Base-by-base conservation (phyloP, 139 green algal species). In the Haematococcus sp. region DNA sequence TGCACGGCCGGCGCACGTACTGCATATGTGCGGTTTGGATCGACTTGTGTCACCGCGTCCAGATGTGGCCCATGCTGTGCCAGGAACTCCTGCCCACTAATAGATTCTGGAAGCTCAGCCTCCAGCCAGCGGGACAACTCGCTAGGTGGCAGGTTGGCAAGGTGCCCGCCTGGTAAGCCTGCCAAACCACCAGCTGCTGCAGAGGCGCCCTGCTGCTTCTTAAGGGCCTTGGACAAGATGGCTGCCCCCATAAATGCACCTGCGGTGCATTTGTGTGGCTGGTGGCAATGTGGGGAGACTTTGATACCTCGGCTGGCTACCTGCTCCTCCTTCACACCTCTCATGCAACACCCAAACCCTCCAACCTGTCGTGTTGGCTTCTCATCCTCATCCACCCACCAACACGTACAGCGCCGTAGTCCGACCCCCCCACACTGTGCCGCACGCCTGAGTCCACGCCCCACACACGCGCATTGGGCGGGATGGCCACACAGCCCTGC, bases 321-420 rank as follows among this genome's bases (percentile, higher is more conserved):
- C n/a, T n/a, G n/a, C n/a, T n/a, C n/a, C n/a, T n/a, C n/a, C n/a
- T n/a, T n/a, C n/a, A n/a, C n/a, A n/a, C n/a, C n/a, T n/a, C n/a
- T n/a, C n/a, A n/a, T n/a, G n/a, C n/a, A n/a, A n/a, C n/a, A n/a
- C n/a, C n/a, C n/a, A n/a, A n/a, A n/a, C n/a, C n/a, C n/a, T n/a
- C n/a, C n/a, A n/a, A n/a, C n/a, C n/a, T n/a, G n/a, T n/a, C n/a
- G n/a, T n/a, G n/a, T n/a, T n/a, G n/a, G n/a, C n/a, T n/a, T n/a
- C n/a, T n/a, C n/a, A n/a, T 49, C 40, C 7, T 7, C 92, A 96
- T 98, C 87, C 98, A 98, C 3, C 94, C 84, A 2, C 80, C 94
- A 2, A 87, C 82, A 0, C 94, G 84, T 55, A 98, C 94, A 22
- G 75, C 83, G 25, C 80, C 83, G 71, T 98, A 98, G 77, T 97